Base-by-base conservation (phyloP, 2,329 filamentous ascomycete genomes). In the Neocatenulostroma microsporum region DNA sequence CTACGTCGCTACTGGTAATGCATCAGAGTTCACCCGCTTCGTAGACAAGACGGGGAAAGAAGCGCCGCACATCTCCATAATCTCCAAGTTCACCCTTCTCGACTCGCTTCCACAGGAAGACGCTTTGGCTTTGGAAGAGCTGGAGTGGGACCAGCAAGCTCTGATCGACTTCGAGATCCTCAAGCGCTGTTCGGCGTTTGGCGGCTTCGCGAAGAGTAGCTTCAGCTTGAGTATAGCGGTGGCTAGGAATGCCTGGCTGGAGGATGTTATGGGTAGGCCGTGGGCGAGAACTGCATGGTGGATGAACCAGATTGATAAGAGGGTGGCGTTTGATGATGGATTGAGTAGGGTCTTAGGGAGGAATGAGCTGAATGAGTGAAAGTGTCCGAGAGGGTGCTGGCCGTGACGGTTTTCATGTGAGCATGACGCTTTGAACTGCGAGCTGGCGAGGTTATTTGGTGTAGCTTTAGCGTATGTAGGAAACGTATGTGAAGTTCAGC, bases 131-230 rank as follows among this genome's bases (percentile, higher is more conserved):
- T 54, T 73, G 5, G 38, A 55, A 10, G 39, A 40, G 14, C 48
- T 73, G 25, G 62, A 53, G 14, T 70, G 63, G 62, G 68, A 72
- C 49, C 69, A 73, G 53, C 63, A 66, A 39, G 64, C 62, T 3
- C 53, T 73, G 14, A 62, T 73, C 6, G 70, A 74, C 49, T 72
- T 67, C 50, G 66, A 72, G 45, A 62, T 74, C 3, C 53, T 72
- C 45, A 51, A 64, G 34, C 57, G 65, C 17, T 63, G 64, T 14
- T 62, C 59, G 8, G 51, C 62, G 14, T 63, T 72, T 39, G 60
- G 61, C 1, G 70, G 70, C 0, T 54, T 65, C 9, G 61, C 63
- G 7, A 62, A 62, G 48, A 68, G 64, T 39, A 62, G 57, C 40
- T 70, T 72, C 36, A 62, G 62, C 11, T 72, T 67, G 61, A 67